These are phyloP conservation scores for Globisporangium nunn DNA, from an alignment of 352 stramenopile species.

Conservation along the genomic window DNA sequence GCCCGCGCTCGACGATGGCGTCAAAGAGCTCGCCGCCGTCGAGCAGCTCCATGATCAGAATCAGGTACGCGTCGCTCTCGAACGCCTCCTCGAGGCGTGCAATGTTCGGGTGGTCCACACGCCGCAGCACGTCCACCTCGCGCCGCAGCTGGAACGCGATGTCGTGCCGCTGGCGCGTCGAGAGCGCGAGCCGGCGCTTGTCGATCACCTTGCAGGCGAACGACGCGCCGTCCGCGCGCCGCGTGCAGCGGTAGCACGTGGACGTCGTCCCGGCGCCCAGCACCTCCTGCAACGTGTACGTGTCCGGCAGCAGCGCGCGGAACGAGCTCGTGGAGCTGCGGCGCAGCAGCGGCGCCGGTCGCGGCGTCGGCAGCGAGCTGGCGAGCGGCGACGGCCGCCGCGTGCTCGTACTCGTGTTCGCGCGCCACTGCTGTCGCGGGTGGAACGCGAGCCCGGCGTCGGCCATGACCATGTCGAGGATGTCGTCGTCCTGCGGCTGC, in stretches of 20 bases:
- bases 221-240: constrained; percentile 27
- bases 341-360: constrained; percentile 4
- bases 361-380: constrained; percentile 1
- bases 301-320: constrained; percentile 25
- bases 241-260: constrained; percentile 57
- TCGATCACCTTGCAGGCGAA: constrained; percentile 82
- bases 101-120: constrained; percentile 62
- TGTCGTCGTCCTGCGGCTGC: constrained; percentile 21
- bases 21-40: constrained; percentile 80
- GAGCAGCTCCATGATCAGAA: constrained; percentile 71
- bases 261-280: constrained; percentile 64
- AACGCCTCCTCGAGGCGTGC: constrained; percentile 59
- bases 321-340: constrained; percentile 20
- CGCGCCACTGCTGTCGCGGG: constrained; percentile 12
- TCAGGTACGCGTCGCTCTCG: constrained; percentile 59
- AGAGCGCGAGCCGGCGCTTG: constrained; percentile 47
- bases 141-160: constrained; percentile 52
- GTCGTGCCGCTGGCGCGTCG: constrained; percentile 36
- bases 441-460: constrained; percentile 11
- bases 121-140: constrained; percentile 57
- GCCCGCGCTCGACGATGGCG: constrained; percentile 59
- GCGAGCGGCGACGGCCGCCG: neutral
- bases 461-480: constrained; percentile 23
- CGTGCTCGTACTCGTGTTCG: neutral
- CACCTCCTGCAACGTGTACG: constrained; percentile 56